Base-by-base conservation (phyloP, 108 stramenopile genomes). In the Seminavis robusta region DNA sequence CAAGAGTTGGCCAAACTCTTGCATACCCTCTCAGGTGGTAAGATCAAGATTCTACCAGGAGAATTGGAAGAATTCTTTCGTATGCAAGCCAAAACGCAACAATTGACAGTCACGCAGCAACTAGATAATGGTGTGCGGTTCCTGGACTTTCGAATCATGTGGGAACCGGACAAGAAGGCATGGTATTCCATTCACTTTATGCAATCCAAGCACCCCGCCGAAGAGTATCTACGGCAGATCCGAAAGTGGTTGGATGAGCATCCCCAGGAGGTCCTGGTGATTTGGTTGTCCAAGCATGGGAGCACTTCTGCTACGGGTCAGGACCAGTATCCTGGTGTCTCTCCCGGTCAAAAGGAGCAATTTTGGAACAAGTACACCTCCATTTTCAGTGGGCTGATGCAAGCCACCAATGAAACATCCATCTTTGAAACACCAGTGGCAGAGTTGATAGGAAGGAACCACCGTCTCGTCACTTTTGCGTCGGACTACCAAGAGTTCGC, bases 91-190 rank as follows among this genome's bases (percentile, higher is more conserved):
- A 36, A 56, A 37, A 65, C 56, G 27, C 64, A 65, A 47, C 41
- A 47, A n/a, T 38, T 65, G 24, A 58, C 34, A 10, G 19, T 65
- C 6, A 47, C 27, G 4, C 52, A 65, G 33, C 64, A 65, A 47
- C 56, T 65, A 6, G 40, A 65, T 33, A 54, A 54, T 56, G 64
- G 64, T 16, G 46, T 65, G 1, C 64, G 64, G 10, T 65, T 65
- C 33, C 4, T 65, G n/a, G 64, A 65, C 36, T 41, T 65, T 20
- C 54, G 64, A 16, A 23, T 56, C 26, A 65, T 65, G 55, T 36
- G 36, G 45, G 56, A 65, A 38, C 32, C 15, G 7, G 27, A 47
- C 13, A 36, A 23, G 9, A 27, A 26, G 15, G 54, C 3, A 19
- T 65, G 64, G 64, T 65, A 65, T 48, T 23, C 26, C 23, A 47